phyloP scores from a whole-genome alignment of 163 green algal genomes.

The Coccomyxa subellipsoidea region DNA sequence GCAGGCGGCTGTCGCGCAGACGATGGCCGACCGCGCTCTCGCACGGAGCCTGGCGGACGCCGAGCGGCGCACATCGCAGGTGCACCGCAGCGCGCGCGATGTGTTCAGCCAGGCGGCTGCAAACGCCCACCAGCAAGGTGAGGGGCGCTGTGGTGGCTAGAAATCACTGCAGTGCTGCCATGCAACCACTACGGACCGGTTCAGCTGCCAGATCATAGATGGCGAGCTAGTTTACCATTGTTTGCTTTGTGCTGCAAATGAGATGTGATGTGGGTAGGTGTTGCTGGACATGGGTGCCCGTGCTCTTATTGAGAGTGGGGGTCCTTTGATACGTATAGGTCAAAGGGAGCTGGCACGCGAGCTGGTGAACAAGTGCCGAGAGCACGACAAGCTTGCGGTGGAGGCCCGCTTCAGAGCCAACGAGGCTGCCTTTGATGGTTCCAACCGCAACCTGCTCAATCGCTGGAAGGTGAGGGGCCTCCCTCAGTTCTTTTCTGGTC shows the following conservation, averaged over 20 bases:
- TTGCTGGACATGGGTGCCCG: too few relatives aligned
- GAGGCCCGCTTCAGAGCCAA: conserved; percentile 15
- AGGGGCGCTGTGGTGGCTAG: too few relatives aligned
- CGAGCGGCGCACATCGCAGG: not conserved
- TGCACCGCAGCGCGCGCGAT: not conserved
- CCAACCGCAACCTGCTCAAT: conserved; percentile 14
- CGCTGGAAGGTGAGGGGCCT: conserved; percentile 20
- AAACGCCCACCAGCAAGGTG: not conserved
- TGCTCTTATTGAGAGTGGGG: not conserved
- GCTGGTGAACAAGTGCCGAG: conserved; percentile 10
- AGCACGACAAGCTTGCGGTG: conserved; percentile 11
- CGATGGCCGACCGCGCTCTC: not conserved
- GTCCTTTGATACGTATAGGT: not conserved
- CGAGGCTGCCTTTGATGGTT: conserved; percentile 14
- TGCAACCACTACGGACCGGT: too few relatives aligned
- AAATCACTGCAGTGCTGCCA: too few relatives aligned
- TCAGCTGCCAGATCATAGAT: too few relatives aligned
- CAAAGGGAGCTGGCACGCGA: conserved; percentile 7
- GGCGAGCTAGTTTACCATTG: too few relatives aligned
- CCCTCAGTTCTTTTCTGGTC: not conserved
- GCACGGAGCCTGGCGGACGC: not conserved
- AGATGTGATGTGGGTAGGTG: too few relatives aligned
- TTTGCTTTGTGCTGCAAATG: too few relatives aligned
- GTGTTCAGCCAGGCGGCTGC: not conserved
- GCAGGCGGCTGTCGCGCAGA: not conserved